These are phyloP conservation scores for Theobroma grandiflorum DNA, from an alignment of 441 rosid genomes.

Conservation along the genomic window DNA sequence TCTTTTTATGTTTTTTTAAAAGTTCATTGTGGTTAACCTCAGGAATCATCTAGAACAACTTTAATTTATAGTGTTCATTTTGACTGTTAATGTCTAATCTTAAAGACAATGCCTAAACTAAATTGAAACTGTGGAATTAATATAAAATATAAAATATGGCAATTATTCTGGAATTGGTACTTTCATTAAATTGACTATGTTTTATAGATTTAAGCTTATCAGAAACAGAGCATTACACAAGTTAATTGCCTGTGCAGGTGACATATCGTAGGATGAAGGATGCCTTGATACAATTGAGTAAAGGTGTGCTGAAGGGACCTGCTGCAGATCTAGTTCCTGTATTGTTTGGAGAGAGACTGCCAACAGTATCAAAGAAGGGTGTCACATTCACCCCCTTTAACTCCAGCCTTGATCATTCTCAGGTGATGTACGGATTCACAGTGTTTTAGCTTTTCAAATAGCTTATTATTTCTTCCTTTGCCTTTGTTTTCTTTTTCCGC, in stretches of 20 bases:
- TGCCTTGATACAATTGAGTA: slow-evolving; percentile 82
- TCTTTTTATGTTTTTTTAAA: neutral
- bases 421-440: slow-evolving; percentile 47
- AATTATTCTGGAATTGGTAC: slow-evolving; percentile 3
- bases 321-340: slow-evolving; percentile 89
- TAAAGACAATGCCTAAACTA: neutral
- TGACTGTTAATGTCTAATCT: neutral
- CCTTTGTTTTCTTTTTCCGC: neutral
- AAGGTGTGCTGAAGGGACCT: slow-evolving; percentile 88
- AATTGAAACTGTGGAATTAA: neutral
- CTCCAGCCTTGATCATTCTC: slow-evolving; percentile 87
- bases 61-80: neutral
- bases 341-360: slow-evolving; percentile 81
- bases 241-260: slow-evolving; percentile 51
- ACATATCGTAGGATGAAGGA: slow-evolving; percentile 96
- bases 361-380: slow-evolving; percentile 64
- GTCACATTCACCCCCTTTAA: slow-evolving; percentile 66
- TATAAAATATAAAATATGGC: neutral
- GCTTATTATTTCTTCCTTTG: slow-evolving; percentile 1
- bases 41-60: neutral
- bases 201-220: slow-evolving; percentile 6
- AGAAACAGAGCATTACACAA: neutral
- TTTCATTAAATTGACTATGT: slow-evolving; percentile 6
- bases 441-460: slow-evolving; percentile 10
- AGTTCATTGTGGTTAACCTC: neutral